phyloP scores from a whole-genome alignment of 2,329 filamentous ascomycete genomes.

The Talaromyces funiculosus region DNA sequence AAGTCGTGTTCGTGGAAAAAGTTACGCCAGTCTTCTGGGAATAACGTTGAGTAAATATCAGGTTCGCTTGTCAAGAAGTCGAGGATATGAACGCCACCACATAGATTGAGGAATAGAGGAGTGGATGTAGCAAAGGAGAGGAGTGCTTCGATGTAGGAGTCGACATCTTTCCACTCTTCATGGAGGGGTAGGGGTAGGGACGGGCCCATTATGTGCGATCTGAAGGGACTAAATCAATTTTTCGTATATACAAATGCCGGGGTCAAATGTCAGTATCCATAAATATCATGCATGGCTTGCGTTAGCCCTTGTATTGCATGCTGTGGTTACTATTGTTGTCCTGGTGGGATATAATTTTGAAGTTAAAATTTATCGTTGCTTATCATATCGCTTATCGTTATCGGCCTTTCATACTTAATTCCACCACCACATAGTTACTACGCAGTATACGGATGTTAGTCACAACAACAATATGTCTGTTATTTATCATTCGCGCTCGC shows the following conservation, averaged over 20 bases:
- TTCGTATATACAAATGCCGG: background rate
- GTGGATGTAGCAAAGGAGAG: slow-evolving; percentile 70
- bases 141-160: slow-evolving; percentile 73
- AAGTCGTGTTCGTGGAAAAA: slow-evolving; percentile 69
- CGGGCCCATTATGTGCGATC: slow-evolving; percentile 38
- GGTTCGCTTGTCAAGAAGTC: slow-evolving; percentile 89
- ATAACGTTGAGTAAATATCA: slow-evolving; percentile 69
- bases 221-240: background rate
- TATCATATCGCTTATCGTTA: slow-evolving; percentile 2
- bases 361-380: background rate
- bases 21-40: slow-evolving; percentile 73
- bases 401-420: background rate
- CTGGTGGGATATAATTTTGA: background rate
- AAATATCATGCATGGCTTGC: background rate
- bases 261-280: background rate
- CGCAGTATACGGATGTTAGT: too few species aligned
- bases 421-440: too few species aligned
- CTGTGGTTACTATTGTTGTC: background rate
- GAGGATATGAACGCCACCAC: slow-evolving; percentile 92
- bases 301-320: background rate
- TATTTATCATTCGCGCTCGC: too few species aligned
- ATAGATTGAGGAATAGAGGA: slow-evolving; percentile 77
- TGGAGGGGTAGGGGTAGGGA: slow-evolving; percentile 60
- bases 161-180: slow-evolving; percentile 62
- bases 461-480: background rate